Base-by-base conservation (phyloP, 306 rosid genomes). In the Hippophae tibetana region DNA sequence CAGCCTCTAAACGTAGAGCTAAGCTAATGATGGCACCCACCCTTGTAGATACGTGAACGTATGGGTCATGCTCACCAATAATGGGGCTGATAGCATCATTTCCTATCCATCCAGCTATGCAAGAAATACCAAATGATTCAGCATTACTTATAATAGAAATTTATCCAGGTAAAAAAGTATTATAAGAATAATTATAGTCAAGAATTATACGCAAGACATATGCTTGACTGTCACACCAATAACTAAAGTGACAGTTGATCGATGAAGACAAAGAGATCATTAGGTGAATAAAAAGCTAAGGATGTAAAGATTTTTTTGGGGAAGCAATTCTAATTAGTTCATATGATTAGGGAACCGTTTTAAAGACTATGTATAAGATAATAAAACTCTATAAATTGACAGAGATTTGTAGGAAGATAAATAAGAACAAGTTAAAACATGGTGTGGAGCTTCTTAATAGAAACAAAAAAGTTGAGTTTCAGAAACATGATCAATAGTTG, bases 91-190 rank as follows among this genome's bases (percentile, higher is more conserved):
- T 73, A 50, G 90, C 88, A 74, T 88, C 86, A 48, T 92, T 78
- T 66, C 99, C 95, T 5, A 92, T 88, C 99, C 99, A 92, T 77
- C 99, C 99, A 67, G 99, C 99, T 88, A 74, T 62, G 43, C 55
- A 43, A 63, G 55, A 75, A 73, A 31, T 31, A 81, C 76, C 47
- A 51, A 69, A 54, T 62, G 68, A 49, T 66, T 74, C 47, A 63
- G 72, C 65, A 69, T 55, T 52, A 58, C 42, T 52, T 57, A 52
- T 3, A 11, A 66, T 47, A 47, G 72, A 71, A 50, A 55, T 43
- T 52, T 63, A 48, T 57, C 53, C 18, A 50, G 53, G 23, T 18
- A 18, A 18, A 18, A 18, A 18, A 18, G 9, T 12, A n/a, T 7
- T 13, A 55, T 12, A 47, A 41, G 47, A 46, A 62, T 43, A 74